These are phyloP conservation scores for Leccinum truebloodii DNA, from an alignment of 768 basidiomycete species.

Conservation along the genomic window DNA sequence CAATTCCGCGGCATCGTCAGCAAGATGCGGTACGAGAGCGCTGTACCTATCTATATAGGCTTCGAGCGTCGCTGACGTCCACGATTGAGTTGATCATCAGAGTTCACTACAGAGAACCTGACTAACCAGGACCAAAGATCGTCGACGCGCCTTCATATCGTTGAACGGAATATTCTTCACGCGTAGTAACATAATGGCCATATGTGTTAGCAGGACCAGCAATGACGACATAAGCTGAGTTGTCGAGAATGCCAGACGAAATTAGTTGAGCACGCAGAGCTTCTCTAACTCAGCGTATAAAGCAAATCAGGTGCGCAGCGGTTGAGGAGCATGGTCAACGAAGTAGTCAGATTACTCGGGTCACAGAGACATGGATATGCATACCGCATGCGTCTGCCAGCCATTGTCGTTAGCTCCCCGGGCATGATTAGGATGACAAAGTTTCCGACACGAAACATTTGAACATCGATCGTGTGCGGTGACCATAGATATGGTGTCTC, in stretches of 20 bases:
- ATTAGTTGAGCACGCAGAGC: constrained; percentile 67
- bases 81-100: not conserved
- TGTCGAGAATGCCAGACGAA: constrained; percentile 58
- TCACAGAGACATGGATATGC: constrained; percentile 19
- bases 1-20: constrained; percentile 43
- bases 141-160: constrained; percentile 84
- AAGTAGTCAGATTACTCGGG: constrained; percentile 4
- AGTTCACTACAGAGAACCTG: not conserved
- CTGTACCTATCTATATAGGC: constrained; percentile 78
- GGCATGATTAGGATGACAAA: constrained; percentile 76
- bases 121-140: constrained; percentile 71
- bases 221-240: constrained; percentile 73
- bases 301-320: not conserved
- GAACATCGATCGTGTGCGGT: constrained; percentile 70
- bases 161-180: constrained; percentile 73
- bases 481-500: constrained; percentile 73
- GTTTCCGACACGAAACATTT: constrained; percentile 76
- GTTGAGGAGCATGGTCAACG: not conserved
- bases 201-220: constrained; percentile 86
- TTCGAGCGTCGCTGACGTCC: constrained; percentile 62
- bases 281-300: constrained; percentile 44
- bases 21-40: constrained; percentile 63
- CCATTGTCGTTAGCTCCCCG: constrained; percentile 82
- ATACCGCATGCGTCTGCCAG: constrained; percentile 72
- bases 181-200: constrained; percentile 70